Evolutionary conservation across 495 filamentous ascomycete species (phyloP), one percentile per base, ranked within the genome.

Genomic region (Filosporella fistucella): DNA sequence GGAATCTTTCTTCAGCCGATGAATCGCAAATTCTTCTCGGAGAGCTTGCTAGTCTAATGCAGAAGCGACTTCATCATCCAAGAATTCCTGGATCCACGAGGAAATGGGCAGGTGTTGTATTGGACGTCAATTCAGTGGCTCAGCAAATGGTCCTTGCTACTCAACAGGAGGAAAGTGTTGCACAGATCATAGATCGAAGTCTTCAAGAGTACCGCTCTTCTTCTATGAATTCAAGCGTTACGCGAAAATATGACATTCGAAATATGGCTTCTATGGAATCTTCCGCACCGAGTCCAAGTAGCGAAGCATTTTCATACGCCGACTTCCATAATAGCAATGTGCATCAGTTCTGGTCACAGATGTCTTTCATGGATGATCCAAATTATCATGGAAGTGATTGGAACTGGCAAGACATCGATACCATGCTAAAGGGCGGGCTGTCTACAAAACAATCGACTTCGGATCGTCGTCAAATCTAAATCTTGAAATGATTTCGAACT

Each of bases 341-440:
- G 3, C 30, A 29, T 3, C 43, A 46, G 12, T 46, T 46, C 14
- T 46, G 43, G 43, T 24, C 43, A 4, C 43, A 46, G 18, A 23
- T 46, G 32, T 46, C 43, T 23, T 46, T 36, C 33, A 46, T 46
- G 43, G 43, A 46, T 18, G 43, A 46, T 36, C n/a, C 43, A 25
- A 46, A 46, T 26, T 29, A 23, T 4, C 29, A 46, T 11, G 18
- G 22, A 18, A 29, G 37, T 34, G 43, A 46, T 32, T 46, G 43
- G 43, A 29, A 32, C 17, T 46, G 43, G 43, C 30, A 46, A 17
- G 43, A 46, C 14, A 46, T 46, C n/a, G 43, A 32, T 20, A 18
- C 29, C 14, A 36, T 46, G 14, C 43, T 46, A 7, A 14, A 32
- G 5, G n/a, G n/a, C n/a, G 43, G 30, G 4, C 23, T 21, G 10